Evolutionary conservation across 495 filamentous ascomycete species (phyloP), one percentile per base, ranked within the genome.

Genomic region (Antarctomyces pellizariae): DNA sequence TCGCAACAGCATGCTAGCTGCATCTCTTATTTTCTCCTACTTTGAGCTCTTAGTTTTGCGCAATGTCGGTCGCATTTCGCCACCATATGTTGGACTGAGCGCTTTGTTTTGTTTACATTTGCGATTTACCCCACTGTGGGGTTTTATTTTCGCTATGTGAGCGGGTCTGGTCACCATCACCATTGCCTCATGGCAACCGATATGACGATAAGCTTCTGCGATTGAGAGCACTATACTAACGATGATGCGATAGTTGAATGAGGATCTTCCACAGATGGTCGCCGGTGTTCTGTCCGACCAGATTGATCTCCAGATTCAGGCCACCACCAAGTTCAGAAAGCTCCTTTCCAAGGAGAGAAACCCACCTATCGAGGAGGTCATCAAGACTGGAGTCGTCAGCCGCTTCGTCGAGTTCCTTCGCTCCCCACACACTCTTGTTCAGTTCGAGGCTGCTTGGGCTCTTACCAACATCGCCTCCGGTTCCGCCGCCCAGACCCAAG

Each of bases 381-480:
- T 99, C 46, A 86, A 93, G 65, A 95, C 89, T 32, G 89, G 89
- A 35, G 89, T 99, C 33, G 89, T 99, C 23, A 69, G 70, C 53
- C 73, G 89, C 44, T 99, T 99, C 44, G 89, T 99, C 44, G 76
- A 91, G 49, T 99, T 99, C 54, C 80, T 99, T 29, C 74, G 80
- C 30, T 99, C 89, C 16, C 89, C 89, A 28, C 89, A 99, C 47
- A 99, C 89, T 16, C 64, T 99, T 13, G 89, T 99, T 26, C 89
- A 99, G 53, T 99, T 99, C 48, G 89, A 99, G 54, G 86, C 89
- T 39, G 89, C 89, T 6, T 99, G 89, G 89, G 89, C 89, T 36
- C 59, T 99, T 45, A 99, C 89, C 53, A 99, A 99, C 58, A 99
- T 99, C 53, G 89, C 89, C 24, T 93, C 83, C 18, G 89, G 89